Conservation (phyloP, 805 yeast species). For the Scheffersomyces lignosus region DNA sequence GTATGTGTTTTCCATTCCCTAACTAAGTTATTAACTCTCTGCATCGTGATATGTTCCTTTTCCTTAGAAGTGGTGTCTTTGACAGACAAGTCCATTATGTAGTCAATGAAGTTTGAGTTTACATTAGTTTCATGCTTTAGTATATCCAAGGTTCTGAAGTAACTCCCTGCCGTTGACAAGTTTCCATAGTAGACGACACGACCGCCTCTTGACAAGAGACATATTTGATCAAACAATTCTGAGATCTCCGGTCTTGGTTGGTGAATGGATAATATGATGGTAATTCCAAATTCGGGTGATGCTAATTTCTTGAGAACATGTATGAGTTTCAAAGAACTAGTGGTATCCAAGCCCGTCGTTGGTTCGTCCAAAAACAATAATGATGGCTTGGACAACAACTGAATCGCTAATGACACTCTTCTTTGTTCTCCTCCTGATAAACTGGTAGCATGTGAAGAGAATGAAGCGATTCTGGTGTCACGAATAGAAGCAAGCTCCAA, state of each 20-base stretch:
- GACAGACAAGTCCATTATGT: slow-evolving; percentile 37
- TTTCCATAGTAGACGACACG: slow-evolving; percentile 47
- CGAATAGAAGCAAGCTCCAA: slow-evolving; percentile 67
- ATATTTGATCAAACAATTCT: slow-evolving; percentile 62
- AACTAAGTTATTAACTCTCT: slow-evolving; percentile 26
- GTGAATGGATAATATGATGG: slow-evolving; percentile 75
- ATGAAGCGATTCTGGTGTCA: slow-evolving; percentile 54
- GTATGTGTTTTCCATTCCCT: slow-evolving; percentile 22
- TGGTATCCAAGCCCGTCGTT: slow-evolving; percentile 83
- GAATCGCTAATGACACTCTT: slow-evolving; percentile 75
- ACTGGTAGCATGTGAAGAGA: slow-evolving; percentile 53
- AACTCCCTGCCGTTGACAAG: slow-evolving; percentile 41
- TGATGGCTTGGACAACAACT: slow-evolving; percentile 73
- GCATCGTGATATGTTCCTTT: slow-evolving; percentile 21
- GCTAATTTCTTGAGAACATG: slow-evolving; percentile 54
- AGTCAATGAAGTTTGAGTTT: slow-evolving; percentile 21
- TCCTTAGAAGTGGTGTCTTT: slow-evolving; percentile 30
- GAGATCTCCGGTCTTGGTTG: slow-evolving; percentile 83
- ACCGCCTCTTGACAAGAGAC: slow-evolving; percentile 65
- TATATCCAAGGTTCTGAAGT: slow-evolving; percentile 41
- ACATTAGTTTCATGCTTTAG: slow-evolving; percentile 1
- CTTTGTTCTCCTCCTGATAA: slow-evolving; percentile 86
- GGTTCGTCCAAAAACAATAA: slow-evolving; percentile 82
- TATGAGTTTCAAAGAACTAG: slow-evolving; percentile 66
- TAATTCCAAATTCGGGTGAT: slow-evolving; percentile 56